Evolutionary conservation across 148 eudicot genomes (phyloP).

Genomic region (Diospyros lotus): DNA sequence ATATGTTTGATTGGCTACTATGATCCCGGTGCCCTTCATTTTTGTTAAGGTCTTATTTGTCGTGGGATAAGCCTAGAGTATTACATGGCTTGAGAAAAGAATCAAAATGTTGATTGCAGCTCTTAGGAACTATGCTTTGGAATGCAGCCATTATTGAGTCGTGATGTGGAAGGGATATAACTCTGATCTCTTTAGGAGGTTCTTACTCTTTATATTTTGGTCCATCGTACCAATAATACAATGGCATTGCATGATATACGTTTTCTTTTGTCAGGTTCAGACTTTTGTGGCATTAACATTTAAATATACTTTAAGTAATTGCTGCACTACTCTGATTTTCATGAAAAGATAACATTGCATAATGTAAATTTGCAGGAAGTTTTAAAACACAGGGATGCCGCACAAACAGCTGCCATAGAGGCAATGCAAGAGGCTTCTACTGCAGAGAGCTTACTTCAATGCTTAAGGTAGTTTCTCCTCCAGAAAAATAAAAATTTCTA

Average conservation of each 20-base stretch:
- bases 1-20: not conserved
- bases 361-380: slow-evolving; percentile 48
- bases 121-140: too few relatives aligned
- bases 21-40: not conserved
- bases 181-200: too few relatives aligned
- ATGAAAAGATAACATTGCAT: not conserved
- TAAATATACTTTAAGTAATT: not conserved
- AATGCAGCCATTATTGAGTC: too few relatives aligned
- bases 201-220: too few relatives aligned
- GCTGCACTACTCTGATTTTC: not conserved
- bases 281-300: not conserved
- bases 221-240: too few relatives aligned
- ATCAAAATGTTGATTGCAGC: too few relatives aligned
- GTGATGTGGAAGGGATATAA: too few relatives aligned
- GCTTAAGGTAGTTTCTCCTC: slow-evolving; percentile 56
- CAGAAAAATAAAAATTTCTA: not conserved
- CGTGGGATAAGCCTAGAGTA: not conserved
- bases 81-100: not conserved
- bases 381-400: slow-evolving; percentile 70
- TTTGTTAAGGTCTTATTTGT: not conserved
- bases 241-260: too few relatives aligned
- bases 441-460: slow-evolving; percentile 69
- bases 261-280: too few relatives aligned
- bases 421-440: slow-evolving; percentile 90
- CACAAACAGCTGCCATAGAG: slow-evolving; percentile 76